Conservation (phyloP, 1,139 yeast species). For the Suhomyces anneliseae region DNA sequence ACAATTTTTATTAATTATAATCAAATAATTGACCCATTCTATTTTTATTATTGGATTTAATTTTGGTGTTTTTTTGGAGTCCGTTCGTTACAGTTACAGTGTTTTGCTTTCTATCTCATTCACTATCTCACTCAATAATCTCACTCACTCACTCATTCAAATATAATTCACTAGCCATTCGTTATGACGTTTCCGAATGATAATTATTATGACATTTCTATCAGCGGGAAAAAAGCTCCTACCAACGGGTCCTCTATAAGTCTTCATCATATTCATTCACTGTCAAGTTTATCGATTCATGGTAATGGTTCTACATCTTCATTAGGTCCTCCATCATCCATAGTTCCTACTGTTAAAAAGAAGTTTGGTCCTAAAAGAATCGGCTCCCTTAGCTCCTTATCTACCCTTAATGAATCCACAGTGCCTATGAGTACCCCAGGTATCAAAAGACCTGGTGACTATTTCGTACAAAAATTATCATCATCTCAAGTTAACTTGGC, state of each 20-base stretch:
- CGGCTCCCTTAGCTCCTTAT: constrained; percentile 28
- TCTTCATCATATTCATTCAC: constrained; percentile 5
- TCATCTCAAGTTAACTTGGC: constrained; percentile 11
- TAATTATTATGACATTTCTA: constrained; percentile 33
- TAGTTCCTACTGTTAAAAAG: constrained; percentile 6
- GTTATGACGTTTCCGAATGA: constrained; percentile 21
- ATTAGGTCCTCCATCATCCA: constrained; percentile 4
- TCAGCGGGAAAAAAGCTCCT: constrained; percentile 8
- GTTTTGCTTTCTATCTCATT: background rate
- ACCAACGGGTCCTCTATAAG: constrained; percentile 1
- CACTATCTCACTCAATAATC: background rate
- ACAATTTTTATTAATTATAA: too few species aligned
- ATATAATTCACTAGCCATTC: constrained; percentile 7
- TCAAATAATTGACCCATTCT: too few species aligned
- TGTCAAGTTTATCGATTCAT: constrained; percentile 9
- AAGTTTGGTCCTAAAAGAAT: constrained; percentile 25
- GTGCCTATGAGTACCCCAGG: constrained; percentile 5
- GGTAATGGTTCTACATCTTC: constrained; percentile 7
- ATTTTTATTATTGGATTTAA: too few species aligned
- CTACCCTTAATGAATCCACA: constrained; percentile 19
- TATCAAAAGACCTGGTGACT: constrained; percentile 45
- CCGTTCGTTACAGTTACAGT: too few species aligned
- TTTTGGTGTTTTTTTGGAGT: too few species aligned
- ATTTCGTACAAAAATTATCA: constrained; percentile 36
- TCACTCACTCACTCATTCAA: background rate